These are phyloP conservation scores for Thozetella sp. DNA, from an alignment of 495 filamentous ascomycete species.

Conservation along the genomic window DNA sequence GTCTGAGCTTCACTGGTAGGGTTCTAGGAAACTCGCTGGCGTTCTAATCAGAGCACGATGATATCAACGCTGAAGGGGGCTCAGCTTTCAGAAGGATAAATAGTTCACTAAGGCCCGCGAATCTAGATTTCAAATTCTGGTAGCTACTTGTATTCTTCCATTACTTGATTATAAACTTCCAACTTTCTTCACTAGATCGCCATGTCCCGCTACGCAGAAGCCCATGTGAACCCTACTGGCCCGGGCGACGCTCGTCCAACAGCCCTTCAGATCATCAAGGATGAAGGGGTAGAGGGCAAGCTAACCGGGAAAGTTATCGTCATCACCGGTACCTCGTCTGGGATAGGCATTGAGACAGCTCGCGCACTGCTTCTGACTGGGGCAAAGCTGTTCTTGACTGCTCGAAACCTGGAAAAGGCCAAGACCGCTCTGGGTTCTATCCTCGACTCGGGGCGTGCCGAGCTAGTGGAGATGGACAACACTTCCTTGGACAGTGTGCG, in stretches of 20 bases:
- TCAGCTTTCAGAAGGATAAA: too few species aligned
- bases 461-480: constrained; percentile 35
- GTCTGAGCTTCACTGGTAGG: too few species aligned
- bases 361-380: constrained; percentile 46
- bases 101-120: too few species aligned
- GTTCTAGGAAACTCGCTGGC: too few species aligned
- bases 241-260: constrained; percentile 55
- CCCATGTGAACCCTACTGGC: constrained; percentile 39
- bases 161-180: not conserved
- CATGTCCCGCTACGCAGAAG: constrained; percentile 37
- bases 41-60: too few species aligned
- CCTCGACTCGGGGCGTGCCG: constrained; percentile 22
- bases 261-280: constrained; percentile 52
- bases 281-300: constrained; percentile 42
- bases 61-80: too few species aligned
- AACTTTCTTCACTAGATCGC: not conserved
- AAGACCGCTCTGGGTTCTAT: constrained; percentile 21
- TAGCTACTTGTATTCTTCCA: too few species aligned
- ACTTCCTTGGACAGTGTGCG: constrained; percentile 23
- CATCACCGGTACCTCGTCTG: constrained; percentile 49
- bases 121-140: too few species aligned
- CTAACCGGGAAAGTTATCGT: constrained; percentile 45
- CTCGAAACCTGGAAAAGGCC: constrained; percentile 34
- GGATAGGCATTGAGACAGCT: constrained; percentile 53
- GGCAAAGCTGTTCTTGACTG: constrained; percentile 41